Base-by-base conservation (phyloP, 108 stramenopile genomes). In the Cyclotella atomus region DNA sequence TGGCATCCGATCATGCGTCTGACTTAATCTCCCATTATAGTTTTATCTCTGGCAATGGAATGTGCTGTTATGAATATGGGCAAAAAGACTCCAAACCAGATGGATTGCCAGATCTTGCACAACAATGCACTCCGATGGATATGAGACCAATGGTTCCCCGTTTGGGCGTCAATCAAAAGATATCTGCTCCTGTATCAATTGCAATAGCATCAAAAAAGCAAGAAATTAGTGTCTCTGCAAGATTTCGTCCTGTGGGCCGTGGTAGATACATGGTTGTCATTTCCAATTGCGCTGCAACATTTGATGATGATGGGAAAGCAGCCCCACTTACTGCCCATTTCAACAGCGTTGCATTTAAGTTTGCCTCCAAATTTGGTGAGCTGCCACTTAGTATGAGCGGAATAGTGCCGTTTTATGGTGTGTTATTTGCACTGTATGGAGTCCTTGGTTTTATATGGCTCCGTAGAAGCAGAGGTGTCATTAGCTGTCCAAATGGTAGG, bases 381-480 rank as follows among this genome's bases (percentile, higher is more conserved):
- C 62, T 77, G n/a, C 76, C 76, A 35, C 21, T 70, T 1, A 57
- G 59, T 46, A 61, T 79, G 77, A 50, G 45, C 21, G 77, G 77
- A 3, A 64, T 79, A 6, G 65, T 79, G 23, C 71, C 71, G 14
- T 79, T 79, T 45, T 79, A 79, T 43, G 77, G 70, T 15, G 35
- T 70, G 24, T 1, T 65, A 35, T 25, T 79, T 19, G 54, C 33
- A 21, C 46, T 63, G 16, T 79, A 79, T 47, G 47, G 36, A 20
- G 25, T 65, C 16, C 59, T 79, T 30, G 64, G 55, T 14, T 41
- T 56, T 17, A 64, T 49, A 27, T 79, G 77, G 77, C 64, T 69
- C 20, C 44, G 25, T 35, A 47, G 77, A 65, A 71, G 70, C 16
- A 72, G 46, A 65, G 71, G 71, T 19, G 59, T 53, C 2, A 33